Evolutionary conservation across 441 rosid genomes (phyloP).

Genomic region (Flueggea neowawraea): DNA sequence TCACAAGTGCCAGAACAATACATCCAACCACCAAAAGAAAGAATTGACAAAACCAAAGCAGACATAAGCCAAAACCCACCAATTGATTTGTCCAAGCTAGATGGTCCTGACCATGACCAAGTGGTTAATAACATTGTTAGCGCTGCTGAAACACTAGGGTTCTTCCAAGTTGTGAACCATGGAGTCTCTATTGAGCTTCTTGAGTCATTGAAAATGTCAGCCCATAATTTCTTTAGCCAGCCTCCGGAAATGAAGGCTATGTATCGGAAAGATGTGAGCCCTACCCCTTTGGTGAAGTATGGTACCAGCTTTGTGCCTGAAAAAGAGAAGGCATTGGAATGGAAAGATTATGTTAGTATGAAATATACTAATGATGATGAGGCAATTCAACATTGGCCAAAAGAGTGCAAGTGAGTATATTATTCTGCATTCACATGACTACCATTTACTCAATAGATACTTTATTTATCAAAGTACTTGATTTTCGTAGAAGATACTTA

Average conservation of each 20-base stretch:
- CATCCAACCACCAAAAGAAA: slow-evolving; percentile 45
- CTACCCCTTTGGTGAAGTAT: slow-evolving; percentile 53
- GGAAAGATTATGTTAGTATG: slow-evolving; percentile 62
- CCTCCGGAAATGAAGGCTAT: slow-evolving; percentile 34
- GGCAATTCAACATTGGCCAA: slow-evolving; percentile 59
- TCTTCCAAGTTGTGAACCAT: slow-evolving; percentile 62
- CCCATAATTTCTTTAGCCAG: slow-evolving; percentile 39
- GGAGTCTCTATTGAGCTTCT: slow-evolving; percentile 46
- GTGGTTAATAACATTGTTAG: slow-evolving; percentile 32
- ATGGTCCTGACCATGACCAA: slow-evolving; percentile 38
- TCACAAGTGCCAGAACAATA: slow-evolving; percentile 40
- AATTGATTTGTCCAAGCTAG: slow-evolving; percentile 45
- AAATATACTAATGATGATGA: slow-evolving; percentile 44
- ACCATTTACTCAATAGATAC: neutral
- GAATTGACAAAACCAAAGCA: slow-evolving; percentile 33
- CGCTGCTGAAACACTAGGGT: slow-evolving; percentile 54
- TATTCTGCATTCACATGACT: neutral
- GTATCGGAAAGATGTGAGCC: slow-evolving; percentile 42
- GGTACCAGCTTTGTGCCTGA: slow-evolving; percentile 56
- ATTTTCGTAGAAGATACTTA: no score
- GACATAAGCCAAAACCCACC: slow-evolving; percentile 18
- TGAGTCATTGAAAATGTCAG: slow-evolving; percentile 36
- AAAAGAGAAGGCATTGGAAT: slow-evolving; percentile 56
- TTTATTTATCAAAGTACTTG: no score
- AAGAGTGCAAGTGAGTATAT: slow-evolving; percentile 37